phyloP scores from a whole-genome alignment of 192 early-diverging fungal species.

The Diversispora eburnea region DNA sequence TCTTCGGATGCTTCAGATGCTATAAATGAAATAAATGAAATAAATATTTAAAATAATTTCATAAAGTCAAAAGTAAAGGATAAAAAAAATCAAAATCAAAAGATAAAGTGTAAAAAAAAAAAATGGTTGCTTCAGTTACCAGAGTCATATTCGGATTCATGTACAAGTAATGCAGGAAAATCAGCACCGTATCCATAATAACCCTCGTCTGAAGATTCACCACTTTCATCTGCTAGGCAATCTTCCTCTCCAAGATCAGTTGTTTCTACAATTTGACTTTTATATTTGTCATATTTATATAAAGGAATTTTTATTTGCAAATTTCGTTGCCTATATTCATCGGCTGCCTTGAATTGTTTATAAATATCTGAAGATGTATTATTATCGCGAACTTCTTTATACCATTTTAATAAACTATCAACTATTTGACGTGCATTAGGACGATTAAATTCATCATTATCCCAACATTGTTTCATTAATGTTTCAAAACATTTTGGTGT shows the following conservation, averaged over 20 bases:
- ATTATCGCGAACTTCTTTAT: neutral
- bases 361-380: conserved; percentile 1
- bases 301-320: neutral
- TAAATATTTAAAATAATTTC: too few species aligned
- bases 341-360: neutral
- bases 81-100: too few species aligned
- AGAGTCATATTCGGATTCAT: neutral
- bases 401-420: conserved; percentile 2
- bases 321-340: neutral
- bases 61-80: too few species aligned
- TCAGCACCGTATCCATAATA: neutral
- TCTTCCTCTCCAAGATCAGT: neutral
- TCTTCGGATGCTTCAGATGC: too few species aligned
- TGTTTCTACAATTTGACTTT: neutral
- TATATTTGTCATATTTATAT: conserved; percentile 8
- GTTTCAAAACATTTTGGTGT: neutral
- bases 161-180: neutral
- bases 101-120: too few species aligned
- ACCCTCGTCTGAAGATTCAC: neutral
- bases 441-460: conserved; percentile 7
- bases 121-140: too few species aligned
- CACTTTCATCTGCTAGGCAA: neutral
- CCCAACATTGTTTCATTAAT: conserved; percentile 14
- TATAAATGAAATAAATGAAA: too few species aligned
- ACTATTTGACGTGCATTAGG: neutral